phyloP scores from a whole-genome alignment of 768 basidiomycete species.

The Boletus rex-veris region DNA sequence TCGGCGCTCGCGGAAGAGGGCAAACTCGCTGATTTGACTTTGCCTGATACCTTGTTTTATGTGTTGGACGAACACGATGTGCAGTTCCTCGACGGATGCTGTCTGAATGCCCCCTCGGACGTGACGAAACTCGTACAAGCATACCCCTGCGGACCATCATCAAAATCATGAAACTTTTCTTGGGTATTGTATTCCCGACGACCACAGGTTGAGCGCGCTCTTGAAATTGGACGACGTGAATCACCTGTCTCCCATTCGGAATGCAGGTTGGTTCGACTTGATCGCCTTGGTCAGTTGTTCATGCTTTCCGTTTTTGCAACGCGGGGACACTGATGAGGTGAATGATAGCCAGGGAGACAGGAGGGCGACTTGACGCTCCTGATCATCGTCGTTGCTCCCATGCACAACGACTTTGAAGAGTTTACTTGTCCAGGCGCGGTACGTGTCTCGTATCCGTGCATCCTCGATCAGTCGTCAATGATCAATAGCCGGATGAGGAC shows the following conservation, averaged over 20 bases:
- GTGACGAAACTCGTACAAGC: background rate
- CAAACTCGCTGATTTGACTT: background rate
- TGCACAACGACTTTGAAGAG: background rate
- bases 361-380: background rate
- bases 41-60: background rate
- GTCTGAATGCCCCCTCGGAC: too few species aligned
- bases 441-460: background rate
- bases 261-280: slow-evolving; percentile 8
- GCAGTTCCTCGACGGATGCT: too few species aligned
- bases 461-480: background rate
- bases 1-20: background rate
- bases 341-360: background rate
- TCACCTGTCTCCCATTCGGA: background rate
- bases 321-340: background rate
- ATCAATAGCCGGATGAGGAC: background rate
- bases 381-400: background rate
- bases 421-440: background rate
- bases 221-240: slow-evolving; percentile 6
- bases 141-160: slow-evolving; percentile 2
- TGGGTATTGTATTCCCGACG: background rate
- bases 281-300: background rate
- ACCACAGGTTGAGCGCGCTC: background rate
- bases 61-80: background rate
- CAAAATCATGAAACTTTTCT: background rate
- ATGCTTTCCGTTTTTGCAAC: background rate